Percentiles rank a stretch among this genome's conserved stretches.
Conservation (phyloP, 2,329 filamentous ascomycete species). For the Fusarium begoniae region DNA sequence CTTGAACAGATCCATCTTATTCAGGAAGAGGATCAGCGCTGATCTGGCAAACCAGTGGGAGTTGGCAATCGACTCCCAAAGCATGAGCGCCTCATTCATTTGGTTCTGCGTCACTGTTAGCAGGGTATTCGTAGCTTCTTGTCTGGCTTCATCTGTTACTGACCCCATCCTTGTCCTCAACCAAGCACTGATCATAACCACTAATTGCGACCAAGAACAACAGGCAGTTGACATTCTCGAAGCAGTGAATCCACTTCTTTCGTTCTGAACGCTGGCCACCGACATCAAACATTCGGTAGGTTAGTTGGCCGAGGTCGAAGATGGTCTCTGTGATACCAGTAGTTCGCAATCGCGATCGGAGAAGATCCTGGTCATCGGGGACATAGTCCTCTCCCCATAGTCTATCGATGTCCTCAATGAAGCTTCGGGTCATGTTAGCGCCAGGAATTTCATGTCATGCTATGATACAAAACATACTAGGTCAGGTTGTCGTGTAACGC, state of each 20-base stretch:
- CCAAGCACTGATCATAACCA: constrained; percentile 94
- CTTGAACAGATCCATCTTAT: constrained; percentile 88
- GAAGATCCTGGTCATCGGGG: constrained; percentile 92
- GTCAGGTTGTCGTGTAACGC: constrained; percentile 94
- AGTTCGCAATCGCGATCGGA: constrained; percentile 88
- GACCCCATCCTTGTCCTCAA: constrained; percentile 96
- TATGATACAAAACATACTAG: constrained; percentile 71
- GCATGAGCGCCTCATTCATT: constrained; percentile 90
- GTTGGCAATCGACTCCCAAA: constrained; percentile 87
- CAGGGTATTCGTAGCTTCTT: not conserved
- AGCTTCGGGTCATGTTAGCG: constrained; percentile 62
- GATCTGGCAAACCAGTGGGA: constrained; percentile 88
- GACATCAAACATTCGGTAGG: constrained; percentile 97
- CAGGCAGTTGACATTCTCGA: constrained; percentile 91
- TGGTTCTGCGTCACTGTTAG: constrained; percentile 70
- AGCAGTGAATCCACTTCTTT: constrained; percentile 98
- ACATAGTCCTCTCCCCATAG: constrained; percentile 82
- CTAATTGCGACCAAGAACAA: constrained; percentile 95
- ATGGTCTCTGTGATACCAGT: constrained; percentile 96
- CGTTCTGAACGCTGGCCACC: constrained; percentile 91
- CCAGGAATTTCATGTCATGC: not conserved
- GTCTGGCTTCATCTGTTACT: constrained; percentile 49
- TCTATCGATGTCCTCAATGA: constrained; percentile 81
- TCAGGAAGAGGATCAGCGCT: constrained; percentile 83
- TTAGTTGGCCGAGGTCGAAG: constrained; percentile 90